phyloP scores from a whole-genome alignment of 352 stramenopile species.

The Thraustochytrium striatum region DNA sequence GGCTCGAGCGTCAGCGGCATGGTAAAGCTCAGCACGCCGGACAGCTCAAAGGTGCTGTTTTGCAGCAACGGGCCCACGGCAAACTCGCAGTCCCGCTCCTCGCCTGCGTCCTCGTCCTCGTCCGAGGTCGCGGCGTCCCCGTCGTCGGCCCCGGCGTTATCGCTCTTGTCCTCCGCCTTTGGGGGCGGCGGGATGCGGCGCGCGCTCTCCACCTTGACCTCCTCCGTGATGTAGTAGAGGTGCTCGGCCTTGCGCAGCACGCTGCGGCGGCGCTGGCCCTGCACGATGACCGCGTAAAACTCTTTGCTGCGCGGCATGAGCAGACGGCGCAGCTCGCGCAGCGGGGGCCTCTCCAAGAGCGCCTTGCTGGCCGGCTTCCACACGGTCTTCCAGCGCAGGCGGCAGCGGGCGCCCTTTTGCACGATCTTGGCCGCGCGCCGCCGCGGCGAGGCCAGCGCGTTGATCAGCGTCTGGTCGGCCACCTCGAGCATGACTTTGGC shows the following conservation, averaged over 20 bases:
- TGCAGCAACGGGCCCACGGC: background rate
- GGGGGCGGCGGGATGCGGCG: no score
- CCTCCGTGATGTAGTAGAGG: background rate
- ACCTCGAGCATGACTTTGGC: background rate
- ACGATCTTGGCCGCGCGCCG: background rate
- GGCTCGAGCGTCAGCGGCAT: slow-evolving; percentile 1
- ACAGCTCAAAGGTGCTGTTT: background rate
- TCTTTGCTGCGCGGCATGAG: background rate
- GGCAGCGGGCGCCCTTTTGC: slow-evolving; percentile 20
- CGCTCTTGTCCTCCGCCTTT: no score
- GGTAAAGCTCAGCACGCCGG: slow-evolving; percentile 1
- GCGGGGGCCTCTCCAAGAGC: background rate
- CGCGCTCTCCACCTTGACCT: no score
- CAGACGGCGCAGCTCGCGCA: background rate
- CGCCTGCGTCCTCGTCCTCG: background rate
- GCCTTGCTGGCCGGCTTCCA: background rate
- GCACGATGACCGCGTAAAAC: slow-evolving; percentile 39
- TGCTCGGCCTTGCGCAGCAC: slow-evolving; percentile 5
- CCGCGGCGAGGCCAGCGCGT: background rate
- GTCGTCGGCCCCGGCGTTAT: background rate
- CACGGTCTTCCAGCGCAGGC: background rate
- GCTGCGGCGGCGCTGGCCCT: slow-evolving; percentile 11
- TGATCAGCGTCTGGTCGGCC: slow-evolving; percentile 7
- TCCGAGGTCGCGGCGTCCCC: background rate
- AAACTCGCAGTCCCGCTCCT: background rate